Evolutionary conservation across 805 yeast genomes (phyloP).

Genomic region (Torulaspora gathmanii): DNA sequence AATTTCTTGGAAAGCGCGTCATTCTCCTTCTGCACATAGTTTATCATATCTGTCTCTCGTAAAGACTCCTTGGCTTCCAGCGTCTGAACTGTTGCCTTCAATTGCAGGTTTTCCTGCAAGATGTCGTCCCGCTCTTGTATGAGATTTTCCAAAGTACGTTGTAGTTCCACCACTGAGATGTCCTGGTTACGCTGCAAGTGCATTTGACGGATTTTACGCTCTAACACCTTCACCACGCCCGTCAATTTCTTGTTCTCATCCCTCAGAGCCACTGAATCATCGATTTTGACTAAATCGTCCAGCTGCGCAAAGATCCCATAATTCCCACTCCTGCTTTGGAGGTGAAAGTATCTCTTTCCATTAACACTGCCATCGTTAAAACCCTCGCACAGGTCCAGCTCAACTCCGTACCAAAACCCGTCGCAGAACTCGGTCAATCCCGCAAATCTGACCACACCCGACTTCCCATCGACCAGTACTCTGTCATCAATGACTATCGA

Average conservation of each 20-base stretch:
- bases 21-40: conserved; percentile 37
- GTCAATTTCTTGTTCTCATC: conserved; percentile 1
- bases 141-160: background rate
- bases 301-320: conserved; percentile 10
- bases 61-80: background rate
- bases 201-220: conserved; percentile 2
- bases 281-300: conserved; percentile 3
- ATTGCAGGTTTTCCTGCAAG: background rate
- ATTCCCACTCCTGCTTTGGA: conserved; percentile 27
- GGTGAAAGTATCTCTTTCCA: conserved; percentile 53
- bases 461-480: conserved; percentile 38
- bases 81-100: background rate
- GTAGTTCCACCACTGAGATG: background rate
- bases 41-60: conserved; percentile 32
- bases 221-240: background rate
- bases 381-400: conserved; percentile 70
- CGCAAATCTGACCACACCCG: conserved; percentile 46
- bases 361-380: conserved; percentile 74
- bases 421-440: conserved; percentile 56
- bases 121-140: background rate
- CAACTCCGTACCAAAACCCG: conserved; percentile 79
- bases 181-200: background rate
- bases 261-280: background rate
- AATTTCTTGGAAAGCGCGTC: conserved; percentile 36
- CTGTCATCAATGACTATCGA: conserved; percentile 26